Conservation (phyloP, 1,284 basidiomycete species). For the Ustanciosporium gigantosporum region DNA sequence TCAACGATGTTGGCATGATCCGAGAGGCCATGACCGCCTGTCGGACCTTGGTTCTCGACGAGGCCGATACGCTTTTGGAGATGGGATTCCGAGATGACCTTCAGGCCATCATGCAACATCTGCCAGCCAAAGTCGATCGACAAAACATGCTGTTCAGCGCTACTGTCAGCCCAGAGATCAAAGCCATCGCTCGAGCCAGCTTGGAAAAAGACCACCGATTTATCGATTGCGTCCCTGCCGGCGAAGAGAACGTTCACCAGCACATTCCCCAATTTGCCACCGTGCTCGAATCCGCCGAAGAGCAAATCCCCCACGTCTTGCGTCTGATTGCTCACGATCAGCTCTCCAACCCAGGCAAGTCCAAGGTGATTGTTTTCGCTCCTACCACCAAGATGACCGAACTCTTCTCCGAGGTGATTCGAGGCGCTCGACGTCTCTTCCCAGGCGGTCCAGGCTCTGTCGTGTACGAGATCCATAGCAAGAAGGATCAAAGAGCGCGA, state of each 20-base stretch:
- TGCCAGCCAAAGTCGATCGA: constrained; percentile 73
- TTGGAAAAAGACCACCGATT: constrained; percentile 69
- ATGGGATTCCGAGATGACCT: constrained; percentile 95
- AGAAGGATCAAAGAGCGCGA: constrained; percentile 71
- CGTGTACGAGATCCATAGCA: constrained; percentile 82
- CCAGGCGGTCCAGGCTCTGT: constrained; percentile 22
- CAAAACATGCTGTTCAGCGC: constrained; percentile 97
- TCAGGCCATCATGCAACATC: constrained; percentile 71
- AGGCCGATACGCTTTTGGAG: constrained; percentile 91
- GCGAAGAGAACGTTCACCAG: constrained; percentile 71
- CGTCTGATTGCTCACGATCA: constrained; percentile 88
- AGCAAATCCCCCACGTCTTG: constrained; percentile 79
- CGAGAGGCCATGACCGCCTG: constrained; percentile 56
- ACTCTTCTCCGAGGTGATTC: constrained; percentile 69
- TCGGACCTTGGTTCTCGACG: constrained; percentile 84
- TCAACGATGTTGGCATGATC: constrained; percentile 63
- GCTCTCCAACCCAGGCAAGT: constrained; percentile 71
- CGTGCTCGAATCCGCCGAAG: constrained; percentile 69
- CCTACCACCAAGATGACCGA: constrained; percentile 85
- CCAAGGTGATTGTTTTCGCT: constrained; percentile 85
- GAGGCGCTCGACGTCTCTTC: constrained; percentile 12
- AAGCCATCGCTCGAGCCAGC: constrained; percentile 65
- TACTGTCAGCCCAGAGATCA: constrained; percentile 67
- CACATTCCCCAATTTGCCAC: constrained; percentile 86
- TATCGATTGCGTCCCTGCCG: constrained; percentile 67